Evolutionary conservation across 179 eudicot genomes (phyloP), one percentile per base, ranked within the genome.

Genomic region (Heliamphora pulchella): DNA sequence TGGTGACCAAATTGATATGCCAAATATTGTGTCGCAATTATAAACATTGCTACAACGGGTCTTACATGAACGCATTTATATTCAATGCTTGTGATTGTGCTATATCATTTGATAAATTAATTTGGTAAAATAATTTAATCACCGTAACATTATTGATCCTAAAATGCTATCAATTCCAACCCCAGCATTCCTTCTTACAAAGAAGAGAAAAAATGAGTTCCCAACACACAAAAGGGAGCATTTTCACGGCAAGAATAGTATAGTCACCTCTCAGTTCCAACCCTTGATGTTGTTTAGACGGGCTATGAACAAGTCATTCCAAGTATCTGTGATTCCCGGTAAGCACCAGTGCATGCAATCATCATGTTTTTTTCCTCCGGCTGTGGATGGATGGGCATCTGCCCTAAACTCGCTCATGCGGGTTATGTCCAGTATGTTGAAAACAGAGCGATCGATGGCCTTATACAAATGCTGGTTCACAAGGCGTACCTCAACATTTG

Each of bases 281-380:
- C 41, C 54, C 75, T 83, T 83, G 53, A 89, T 79, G 74, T 81
- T 85, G 74, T 81, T 80, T 81, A 94, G 83, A 76, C 84, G 82
- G 39, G 96, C 90, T 43, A 89, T 80, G 70, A 96, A 85, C 80
- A 94, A 79, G 85, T 96, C 98, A 80, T 96, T 96, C 99, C 99
- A 94, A 59, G 93, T 87, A 87, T 94, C 98, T 4, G 98, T 90
- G 53, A 92, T 78, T 41, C 99, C 97, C 15, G 97, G 97, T 65
- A 96, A 88, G 85, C 99, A 94, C 99, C 99, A 94, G 82, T 94
- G 99, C 99, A 94, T 94, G 84, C 99, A 96, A 86, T 96, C 97
- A 58, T 94, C 97, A 65, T 96, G 98, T 85, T 88, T 92, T 86
- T 94, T 96, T 46, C 99, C 99, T 74, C 99, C 98, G 58, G 98